These are phyloP conservation scores for Scenedesmus sp. DNA, from an alignment of 163 green algal genomes.

Conservation along the genomic window DNA sequence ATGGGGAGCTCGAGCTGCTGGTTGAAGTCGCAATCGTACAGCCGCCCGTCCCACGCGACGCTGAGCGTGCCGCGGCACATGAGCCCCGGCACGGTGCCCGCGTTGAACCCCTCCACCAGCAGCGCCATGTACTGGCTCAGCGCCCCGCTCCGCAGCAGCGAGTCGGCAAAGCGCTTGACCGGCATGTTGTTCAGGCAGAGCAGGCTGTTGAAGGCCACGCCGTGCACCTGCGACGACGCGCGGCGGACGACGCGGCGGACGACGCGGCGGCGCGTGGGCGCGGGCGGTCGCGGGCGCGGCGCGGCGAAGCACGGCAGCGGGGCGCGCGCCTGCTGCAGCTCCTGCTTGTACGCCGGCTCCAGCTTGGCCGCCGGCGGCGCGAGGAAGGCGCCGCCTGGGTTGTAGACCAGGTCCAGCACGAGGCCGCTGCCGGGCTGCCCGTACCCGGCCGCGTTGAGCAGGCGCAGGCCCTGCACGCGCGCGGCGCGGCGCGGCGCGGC, in stretches of 20 bases:
- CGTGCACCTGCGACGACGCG: conserved; percentile 68
- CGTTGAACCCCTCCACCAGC: conserved; percentile 93
- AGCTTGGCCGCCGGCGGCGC: conserved; percentile 83
- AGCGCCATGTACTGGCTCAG: conserved; percentile 92
- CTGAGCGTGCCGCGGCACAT: conserved; percentile 91
- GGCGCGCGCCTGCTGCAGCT: conserved; percentile 60
- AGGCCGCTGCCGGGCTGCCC: conserved; percentile 76
- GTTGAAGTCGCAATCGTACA: conserved; percentile 99
- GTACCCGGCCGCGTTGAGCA: conserved; percentile 86
- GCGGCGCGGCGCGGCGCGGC: too few species aligned
- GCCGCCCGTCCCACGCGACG: conserved; percentile 87
- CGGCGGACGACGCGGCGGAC: too few species aligned
- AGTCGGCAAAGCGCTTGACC: conserved; percentile 96
- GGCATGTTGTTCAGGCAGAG: conserved; percentile 99
- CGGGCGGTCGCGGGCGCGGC: too few species aligned
- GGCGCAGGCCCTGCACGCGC: conserved; percentile 64
- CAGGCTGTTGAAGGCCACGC: conserved; percentile 89
- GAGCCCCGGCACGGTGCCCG: conserved; percentile 71
- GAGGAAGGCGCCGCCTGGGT: conserved; percentile 88
- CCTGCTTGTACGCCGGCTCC: conserved; percentile 79
- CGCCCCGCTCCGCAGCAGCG: conserved; percentile 63
- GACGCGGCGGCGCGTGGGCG: too few species aligned
- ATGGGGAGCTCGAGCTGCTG: conserved; percentile 95
- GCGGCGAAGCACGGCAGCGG: neutral
- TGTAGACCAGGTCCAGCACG: conserved; percentile 96